Conservation (phyloP, 768 basidiomycete genomes). For the Trametes punicea region DNA sequence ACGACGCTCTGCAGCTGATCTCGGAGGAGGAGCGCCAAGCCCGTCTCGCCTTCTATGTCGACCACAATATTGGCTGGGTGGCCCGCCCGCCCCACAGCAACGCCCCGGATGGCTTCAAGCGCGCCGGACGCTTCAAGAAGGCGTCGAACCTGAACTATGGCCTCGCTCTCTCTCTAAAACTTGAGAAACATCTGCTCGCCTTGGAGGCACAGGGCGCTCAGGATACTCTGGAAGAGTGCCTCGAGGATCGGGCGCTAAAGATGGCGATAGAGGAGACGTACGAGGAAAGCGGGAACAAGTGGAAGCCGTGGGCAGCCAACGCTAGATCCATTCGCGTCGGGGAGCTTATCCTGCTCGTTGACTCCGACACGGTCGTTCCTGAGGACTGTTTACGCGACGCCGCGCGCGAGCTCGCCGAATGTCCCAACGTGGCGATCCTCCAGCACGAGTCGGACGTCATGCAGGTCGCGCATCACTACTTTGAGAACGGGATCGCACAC, state of each 20-base stretch:
- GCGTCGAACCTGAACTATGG: conserved; percentile 91
- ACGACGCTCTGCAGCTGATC: conserved; percentile 77
- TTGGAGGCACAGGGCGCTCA: conserved; percentile 43
- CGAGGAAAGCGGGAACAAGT: conserved; percentile 52
- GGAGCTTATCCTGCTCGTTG: conserved; percentile 76
- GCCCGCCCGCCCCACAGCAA: conserved; percentile 72
- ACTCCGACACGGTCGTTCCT: conserved; percentile 78
- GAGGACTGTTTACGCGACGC: conserved; percentile 92
- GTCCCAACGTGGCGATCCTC: conserved; percentile 82
- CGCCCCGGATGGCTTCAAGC: conserved; percentile 63
- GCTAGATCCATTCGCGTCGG: conserved; percentile 73
- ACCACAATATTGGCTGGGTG: conserved; percentile 79
- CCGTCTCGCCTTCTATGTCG: conserved; percentile 70
- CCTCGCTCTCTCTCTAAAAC: conserved; percentile 58
- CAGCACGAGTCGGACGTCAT: conserved; percentile 93
- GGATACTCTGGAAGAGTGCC: conserved; percentile 40
- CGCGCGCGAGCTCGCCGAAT: conserved; percentile 77
- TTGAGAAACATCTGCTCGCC: conserved; percentile 46
- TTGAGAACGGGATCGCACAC: conserved; percentile 86
- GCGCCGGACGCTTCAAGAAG: conserved; percentile 91
- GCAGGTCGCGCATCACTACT: conserved; percentile 87
- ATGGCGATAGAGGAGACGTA: conserved; percentile 73
- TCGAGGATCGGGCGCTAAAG: conserved; percentile 73
- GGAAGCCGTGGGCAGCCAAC: conserved; percentile 76
- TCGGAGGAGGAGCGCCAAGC: conserved; percentile 56